Conservation (phyloP, 805 yeast species). For the Wickerhamomyces queroliae region DNA sequence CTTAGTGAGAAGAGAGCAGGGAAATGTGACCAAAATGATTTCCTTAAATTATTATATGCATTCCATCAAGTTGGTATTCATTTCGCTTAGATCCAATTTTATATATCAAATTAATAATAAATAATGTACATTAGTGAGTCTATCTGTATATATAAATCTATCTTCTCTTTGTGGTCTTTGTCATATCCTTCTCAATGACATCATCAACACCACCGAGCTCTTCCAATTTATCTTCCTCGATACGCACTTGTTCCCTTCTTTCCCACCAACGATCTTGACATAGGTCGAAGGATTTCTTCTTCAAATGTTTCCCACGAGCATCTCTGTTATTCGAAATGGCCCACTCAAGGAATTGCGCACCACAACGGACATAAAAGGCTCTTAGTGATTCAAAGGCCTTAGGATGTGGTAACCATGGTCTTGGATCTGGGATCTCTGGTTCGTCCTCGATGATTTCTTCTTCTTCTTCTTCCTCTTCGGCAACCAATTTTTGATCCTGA, state of each 20-base stretch:
- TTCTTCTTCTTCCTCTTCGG: constrained; percentile 46
- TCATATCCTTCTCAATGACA: constrained; percentile 66
- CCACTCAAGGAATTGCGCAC: constrained; percentile 88
- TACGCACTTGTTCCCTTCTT: constrained; percentile 86
- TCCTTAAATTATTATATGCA: constrained; percentile 77
- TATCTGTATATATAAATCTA: constrained; percentile 14
- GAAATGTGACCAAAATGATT: constrained; percentile 93
- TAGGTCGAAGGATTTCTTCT: constrained; percentile 82
- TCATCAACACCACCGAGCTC: constrained; percentile 90
- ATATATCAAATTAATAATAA: neutral
- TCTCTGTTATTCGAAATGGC: constrained; percentile 81
- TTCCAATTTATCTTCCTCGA: constrained; percentile 83
- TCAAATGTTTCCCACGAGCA: constrained; percentile 84
- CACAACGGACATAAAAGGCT: constrained; percentile 80
- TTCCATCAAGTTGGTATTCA: constrained; percentile 97
- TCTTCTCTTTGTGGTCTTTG: constrained; percentile 49
- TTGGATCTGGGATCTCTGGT: constrained; percentile 77
- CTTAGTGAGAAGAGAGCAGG: constrained; percentile 84
- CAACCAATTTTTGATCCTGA: constrained; percentile 32
- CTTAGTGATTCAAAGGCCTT: constrained; percentile 85
- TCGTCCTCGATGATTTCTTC: constrained; percentile 55
- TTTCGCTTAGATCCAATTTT: constrained; percentile 52
- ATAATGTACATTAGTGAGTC: neutral
- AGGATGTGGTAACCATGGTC: constrained; percentile 98
- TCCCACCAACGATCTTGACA: constrained; percentile 99